Conservation (phyloP, 352 stramenopile species). For the Globisporangium cylindrosporum region DNA sequence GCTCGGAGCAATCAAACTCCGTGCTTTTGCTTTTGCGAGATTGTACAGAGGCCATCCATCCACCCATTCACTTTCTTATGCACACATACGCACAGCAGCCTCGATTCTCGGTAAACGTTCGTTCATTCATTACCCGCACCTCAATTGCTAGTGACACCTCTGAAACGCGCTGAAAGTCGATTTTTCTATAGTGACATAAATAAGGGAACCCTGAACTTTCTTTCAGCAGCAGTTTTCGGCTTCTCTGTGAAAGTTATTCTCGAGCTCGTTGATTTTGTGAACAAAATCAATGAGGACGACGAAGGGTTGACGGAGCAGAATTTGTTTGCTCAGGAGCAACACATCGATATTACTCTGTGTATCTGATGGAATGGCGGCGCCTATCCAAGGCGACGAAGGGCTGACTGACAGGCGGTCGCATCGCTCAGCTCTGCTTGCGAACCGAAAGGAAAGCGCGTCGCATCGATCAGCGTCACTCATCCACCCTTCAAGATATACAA, state of each 20-base stretch:
- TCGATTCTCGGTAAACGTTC: background rate
- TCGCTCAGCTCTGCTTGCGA: background rate
- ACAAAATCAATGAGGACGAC: no score
- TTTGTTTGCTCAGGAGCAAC: no score
- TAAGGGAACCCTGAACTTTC: background rate
- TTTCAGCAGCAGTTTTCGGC: background rate
- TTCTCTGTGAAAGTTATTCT: background rate
- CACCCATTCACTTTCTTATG: background rate
- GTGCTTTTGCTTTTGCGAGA: background rate
- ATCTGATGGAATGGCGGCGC: background rate
- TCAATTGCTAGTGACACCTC: background rate
- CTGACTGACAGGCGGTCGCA: background rate
- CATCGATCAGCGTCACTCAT: background rate
- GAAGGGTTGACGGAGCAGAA: no score
- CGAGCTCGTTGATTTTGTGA: no score
- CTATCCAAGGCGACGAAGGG: background rate
- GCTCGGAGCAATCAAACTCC: background rate
- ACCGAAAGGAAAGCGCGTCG: background rate
- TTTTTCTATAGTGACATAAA: background rate
- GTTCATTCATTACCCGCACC: background rate
- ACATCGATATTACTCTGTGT: no score
- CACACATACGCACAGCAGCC: background rate
- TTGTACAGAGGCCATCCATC: background rate
- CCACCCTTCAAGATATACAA: background rate
- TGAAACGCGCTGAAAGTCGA: background rate